These are phyloP conservation scores for Mycogone perniciosa DNA, from an alignment of 2,329 filamentous ascomycete species.

Conservation along the genomic window DNA sequence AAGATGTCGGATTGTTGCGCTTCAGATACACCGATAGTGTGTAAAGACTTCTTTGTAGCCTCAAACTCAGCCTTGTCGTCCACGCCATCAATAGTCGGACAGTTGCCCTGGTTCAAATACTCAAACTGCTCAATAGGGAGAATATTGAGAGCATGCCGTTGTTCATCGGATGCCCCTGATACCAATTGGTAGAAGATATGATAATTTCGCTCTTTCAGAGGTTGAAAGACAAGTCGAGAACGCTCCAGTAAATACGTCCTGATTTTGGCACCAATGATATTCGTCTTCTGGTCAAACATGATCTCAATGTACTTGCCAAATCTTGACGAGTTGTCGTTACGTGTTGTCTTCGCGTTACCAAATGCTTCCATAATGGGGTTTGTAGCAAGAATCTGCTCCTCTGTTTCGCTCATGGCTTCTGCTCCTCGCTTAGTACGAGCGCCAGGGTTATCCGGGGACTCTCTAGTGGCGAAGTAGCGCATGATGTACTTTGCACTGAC, in stretches of 20 bases:
- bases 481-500: constrained; percentile 99
- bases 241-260: constrained; percentile 92
- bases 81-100: constrained; percentile 85
- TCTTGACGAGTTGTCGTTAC: constrained; percentile 97
- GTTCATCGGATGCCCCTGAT: constrained; percentile 78
- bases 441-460: constrained; percentile 81
- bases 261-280: constrained; percentile 97
- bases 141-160: constrained; percentile 73
- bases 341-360: constrained; percentile 98
- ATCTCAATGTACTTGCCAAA: constrained; percentile 99
- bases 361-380: constrained; percentile 99
- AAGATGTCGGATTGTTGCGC: constrained; percentile 79
- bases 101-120: constrained; percentile 92
- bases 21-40: constrained; percentile 75
- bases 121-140: constrained; percentile 85
- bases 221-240: constrained; percentile 93
- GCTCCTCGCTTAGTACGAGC: constrained; percentile 68
- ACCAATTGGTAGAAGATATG: constrained; percentile 98
- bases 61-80: constrained; percentile 93
- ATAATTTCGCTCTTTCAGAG: constrained; percentile 95
- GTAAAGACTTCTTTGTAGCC: constrained; percentile 78
- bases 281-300: constrained; percentile 92
- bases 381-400: constrained; percentile 95
- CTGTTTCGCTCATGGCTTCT: constrained; percentile 89
- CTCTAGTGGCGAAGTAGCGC: constrained; percentile 97